Evolutionary conservation across 371 early-diverging fungal species (phyloP), one percentile per base, ranked within the genome.

Genomic region (Apophysomyces variabilis): DNA sequence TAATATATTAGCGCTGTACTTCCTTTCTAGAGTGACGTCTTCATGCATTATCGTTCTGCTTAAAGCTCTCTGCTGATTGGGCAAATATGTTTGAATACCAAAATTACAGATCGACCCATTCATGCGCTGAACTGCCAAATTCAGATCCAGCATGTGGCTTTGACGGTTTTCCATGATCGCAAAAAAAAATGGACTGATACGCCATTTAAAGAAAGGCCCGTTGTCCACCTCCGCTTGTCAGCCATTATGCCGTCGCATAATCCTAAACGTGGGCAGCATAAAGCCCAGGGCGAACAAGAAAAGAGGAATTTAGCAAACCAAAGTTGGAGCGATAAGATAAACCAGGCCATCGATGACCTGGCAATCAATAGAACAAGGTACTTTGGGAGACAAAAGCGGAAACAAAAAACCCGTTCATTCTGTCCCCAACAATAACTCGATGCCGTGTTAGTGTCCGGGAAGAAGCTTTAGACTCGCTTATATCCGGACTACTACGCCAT

Each of bases 271-370:
- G 50, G 50, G 50, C 50, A 50, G 14, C 60, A 47, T 38, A 65
- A 65, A 60, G 39, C 26, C 50, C 66, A 41, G 4, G 60, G 60
- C 45, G 56, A 35, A 7, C 62, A 54, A 45, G 26, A 36, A 14
- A 8, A 59, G 37, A 57, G 18, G 32, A 46, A 60, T n/a, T 16
- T 38, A 36, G 38, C 36, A 47, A 46, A 26, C 16, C 21, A 58
- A n/a, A 58, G 57, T 46, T 80, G 80, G 80, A 38, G 59, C 18
- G 74, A 73, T 36, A 54, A 66, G 32, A 39, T 80, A 66, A 71
- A 74, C 38, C 67, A 76, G 57, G 76, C 74, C 13, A 74, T 80
- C 32, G 81, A 80, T 38, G 68, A 77, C 47, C 73, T 80, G 8
- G 64, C 71, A 41, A 72, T 69, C 12, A 76, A 60, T 59, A 62